phyloP scores from a whole-genome alignment of 2,329 filamentous ascomycete genomes.

The Colletotrichum tanaceti region DNA sequence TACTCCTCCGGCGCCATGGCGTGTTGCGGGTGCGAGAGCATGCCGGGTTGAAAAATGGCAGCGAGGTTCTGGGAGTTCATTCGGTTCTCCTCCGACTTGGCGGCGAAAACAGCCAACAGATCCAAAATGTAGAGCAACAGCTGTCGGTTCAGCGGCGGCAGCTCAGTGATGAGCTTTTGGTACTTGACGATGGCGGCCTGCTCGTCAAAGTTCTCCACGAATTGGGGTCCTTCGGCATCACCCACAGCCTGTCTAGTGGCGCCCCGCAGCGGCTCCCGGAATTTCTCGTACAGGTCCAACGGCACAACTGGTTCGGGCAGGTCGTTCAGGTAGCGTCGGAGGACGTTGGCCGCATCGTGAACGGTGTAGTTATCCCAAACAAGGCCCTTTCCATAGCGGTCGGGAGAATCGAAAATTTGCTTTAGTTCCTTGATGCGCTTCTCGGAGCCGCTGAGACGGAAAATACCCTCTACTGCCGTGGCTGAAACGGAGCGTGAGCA shows the following conservation, averaged over 20 bases:
- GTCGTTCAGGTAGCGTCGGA: slow-evolving; percentile 94
- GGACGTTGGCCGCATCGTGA: slow-evolving; percentile 96
- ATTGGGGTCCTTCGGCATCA: slow-evolving; percentile 75
- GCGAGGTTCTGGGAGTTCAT: slow-evolving; percentile 96
- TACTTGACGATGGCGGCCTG: slow-evolving; percentile 82
- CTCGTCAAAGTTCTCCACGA: slow-evolving; percentile 72
- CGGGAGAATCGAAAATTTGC: slow-evolving; percentile 90
- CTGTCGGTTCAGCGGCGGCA: slow-evolving; percentile 93
- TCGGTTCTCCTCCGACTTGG: slow-evolving; percentile 94
- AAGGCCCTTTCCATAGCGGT: slow-evolving; percentile 94
- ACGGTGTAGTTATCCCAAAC: slow-evolving; percentile 99
- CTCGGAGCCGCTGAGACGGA: slow-evolving; percentile 93
- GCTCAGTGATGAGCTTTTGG: slow-evolving; percentile 89
- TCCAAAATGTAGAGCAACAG: slow-evolving; percentile 95
- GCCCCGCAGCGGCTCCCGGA: slow-evolving; percentile 82
- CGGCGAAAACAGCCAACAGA: slow-evolving; percentile 93
- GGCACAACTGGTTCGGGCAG: slow-evolving; percentile 97
- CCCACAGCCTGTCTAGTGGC: slow-evolving; percentile 79
- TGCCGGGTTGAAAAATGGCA: slow-evolving; percentile 96
- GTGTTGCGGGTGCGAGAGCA: slow-evolving; percentile 92
- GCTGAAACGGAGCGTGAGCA: slow-evolving; percentile 65
- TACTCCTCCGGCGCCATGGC: slow-evolving; percentile 97
- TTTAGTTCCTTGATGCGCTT: slow-evolving; percentile 98
- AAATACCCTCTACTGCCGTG: slow-evolving; percentile 95
- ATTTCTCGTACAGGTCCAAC: slow-evolving; percentile 90